phyloP scores from a whole-genome alignment of 2,329 filamentous ascomycete genomes.

The Pseudogymnoascus sp. region DNA sequence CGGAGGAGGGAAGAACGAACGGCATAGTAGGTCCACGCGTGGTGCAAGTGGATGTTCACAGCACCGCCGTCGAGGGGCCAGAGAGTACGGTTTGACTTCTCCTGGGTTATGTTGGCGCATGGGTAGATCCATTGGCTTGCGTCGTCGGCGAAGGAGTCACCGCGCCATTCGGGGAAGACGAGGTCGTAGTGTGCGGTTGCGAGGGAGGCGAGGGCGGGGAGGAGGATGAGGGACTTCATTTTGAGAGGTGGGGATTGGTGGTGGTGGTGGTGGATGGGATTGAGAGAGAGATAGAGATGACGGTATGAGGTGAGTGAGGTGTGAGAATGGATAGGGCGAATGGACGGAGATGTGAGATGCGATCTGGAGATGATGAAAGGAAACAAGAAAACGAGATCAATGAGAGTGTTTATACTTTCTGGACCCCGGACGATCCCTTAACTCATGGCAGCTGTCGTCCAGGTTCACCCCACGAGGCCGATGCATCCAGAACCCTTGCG shows the following conservation, averaged over 20 bases:
- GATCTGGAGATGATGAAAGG: neutral
- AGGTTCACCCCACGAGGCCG: neutral
- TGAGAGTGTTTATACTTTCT: neutral
- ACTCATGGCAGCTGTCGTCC: neutral
- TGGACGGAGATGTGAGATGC: neutral
- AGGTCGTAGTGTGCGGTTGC: constrained; percentile 48
- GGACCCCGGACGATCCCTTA: neutral
- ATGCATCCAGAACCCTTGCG: neutral
- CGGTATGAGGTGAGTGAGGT: neutral
- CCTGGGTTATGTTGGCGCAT: constrained; percentile 38
- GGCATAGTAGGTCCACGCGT: constrained; percentile 37
- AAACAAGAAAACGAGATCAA: neutral
- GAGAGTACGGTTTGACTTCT: constrained; percentile 35
- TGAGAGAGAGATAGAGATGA: neutral
- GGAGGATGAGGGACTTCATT: constrained; percentile 28
- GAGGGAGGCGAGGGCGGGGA: constrained; percentile 35
- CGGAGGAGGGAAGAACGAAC: neutral
- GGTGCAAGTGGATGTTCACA: constrained; percentile 42
- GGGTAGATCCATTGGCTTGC: constrained; percentile 28
- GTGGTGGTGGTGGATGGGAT: neutral
- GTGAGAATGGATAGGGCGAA: neutral
- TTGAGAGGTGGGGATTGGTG: constrained; percentile 18
- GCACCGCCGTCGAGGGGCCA: constrained; percentile 41
- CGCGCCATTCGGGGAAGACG: constrained; percentile 42
- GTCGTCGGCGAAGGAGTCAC: constrained; percentile 33